Conservation (phyloP, 2,329 filamentous ascomycete species). For the Cryphonectria japonica region DNA sequence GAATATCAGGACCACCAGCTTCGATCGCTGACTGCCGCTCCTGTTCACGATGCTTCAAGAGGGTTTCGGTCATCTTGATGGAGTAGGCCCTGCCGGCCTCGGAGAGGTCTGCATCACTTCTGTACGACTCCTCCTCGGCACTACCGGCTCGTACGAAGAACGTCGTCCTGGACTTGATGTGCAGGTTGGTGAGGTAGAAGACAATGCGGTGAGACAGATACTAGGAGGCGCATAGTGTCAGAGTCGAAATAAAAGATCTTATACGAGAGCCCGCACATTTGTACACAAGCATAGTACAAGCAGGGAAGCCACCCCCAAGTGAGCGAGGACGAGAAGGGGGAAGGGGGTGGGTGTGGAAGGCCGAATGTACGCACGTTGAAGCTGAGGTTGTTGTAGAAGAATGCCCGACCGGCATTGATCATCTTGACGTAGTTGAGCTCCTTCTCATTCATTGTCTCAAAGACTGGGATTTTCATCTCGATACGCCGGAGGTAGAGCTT, state of each 20-base stretch:
- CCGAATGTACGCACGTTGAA: slow-evolving; percentile 61
- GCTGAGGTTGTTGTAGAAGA: slow-evolving; percentile 95
- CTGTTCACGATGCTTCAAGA: slow-evolving; percentile 81
- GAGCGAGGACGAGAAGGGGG: too few species aligned
- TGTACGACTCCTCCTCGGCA: slow-evolving; percentile 84
- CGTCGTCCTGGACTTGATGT: slow-evolving; percentile 92
- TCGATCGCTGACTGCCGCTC: slow-evolving; percentile 73
- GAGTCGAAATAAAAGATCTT: not conserved
- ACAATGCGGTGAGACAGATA: slow-evolving; percentile 97
- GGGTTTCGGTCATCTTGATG: slow-evolving; percentile 79
- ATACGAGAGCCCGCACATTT: too few species aligned
- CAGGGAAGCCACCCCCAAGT: too few species aligned
- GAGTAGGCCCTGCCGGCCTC: slow-evolving; percentile 81
- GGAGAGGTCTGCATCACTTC: slow-evolving; percentile 83
- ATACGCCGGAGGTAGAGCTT: slow-evolving; percentile 90
- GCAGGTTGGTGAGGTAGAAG: slow-evolving; percentile 95
- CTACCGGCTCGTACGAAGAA: slow-evolving; percentile 88
- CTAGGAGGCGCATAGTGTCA: slow-evolving; percentile 2
- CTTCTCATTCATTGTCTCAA: slow-evolving; percentile 93
- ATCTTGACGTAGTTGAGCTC: slow-evolving; percentile 99
- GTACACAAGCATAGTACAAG: not conserved
- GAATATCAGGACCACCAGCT: slow-evolving; percentile 67
- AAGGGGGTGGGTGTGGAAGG: too few species aligned
- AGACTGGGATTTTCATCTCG: slow-evolving; percentile 88
- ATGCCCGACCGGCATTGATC: slow-evolving; percentile 93